Evolutionary conservation across 306 rosid species (phyloP), one percentile per base, ranked within the genome.

Genomic region (Acacia acuminata): DNA sequence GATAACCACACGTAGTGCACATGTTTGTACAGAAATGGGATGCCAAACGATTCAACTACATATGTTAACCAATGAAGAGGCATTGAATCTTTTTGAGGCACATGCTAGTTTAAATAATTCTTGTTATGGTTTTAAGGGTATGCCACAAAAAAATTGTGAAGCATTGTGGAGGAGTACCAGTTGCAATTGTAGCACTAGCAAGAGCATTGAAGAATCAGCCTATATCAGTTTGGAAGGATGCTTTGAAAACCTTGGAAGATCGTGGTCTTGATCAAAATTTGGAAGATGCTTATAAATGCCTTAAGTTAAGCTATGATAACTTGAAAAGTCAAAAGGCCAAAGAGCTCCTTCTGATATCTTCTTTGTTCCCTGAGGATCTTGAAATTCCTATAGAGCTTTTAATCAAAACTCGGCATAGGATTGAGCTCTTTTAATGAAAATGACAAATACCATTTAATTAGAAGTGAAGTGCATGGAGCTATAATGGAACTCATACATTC

Each of bases 231-330:
- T 85, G 85, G 85, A 47, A 3, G 5, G 47, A 0, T 17, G 83
- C 88, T 13, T 38, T 47, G 63, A 1, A 11, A 11, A 58, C 10
- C 17, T 30, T 85, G 50, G 15, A 17, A 17, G 24, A 53, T 2
- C 2, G 43, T 53, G 60, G 7, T 24, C 16, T 65, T 63, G 51
- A 69, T 51, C 32, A 19, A 42, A 65, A 79, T 53, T 44, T 81
- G 3, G 0, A 0, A 19, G n/a, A 85, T 47, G 66, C 68, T 20
- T 81, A 71, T 42, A 44, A 34, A 3, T 77, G 88, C 19, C 3
- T 85, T 14, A 42, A 14, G 2, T 40, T 77, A 32, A 81, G 88
- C 75, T 85, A 34, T 38, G 79, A 85, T n/a, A 32, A 81, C 43
- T 63, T 85, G 40, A 0, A 67, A 14, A 2, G 25, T 45, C 12